Evolutionary conservation across 345 rosid species (phyloP), one percentile per base, ranked within the genome.

Genomic region (Lepidium africanum): DNA sequence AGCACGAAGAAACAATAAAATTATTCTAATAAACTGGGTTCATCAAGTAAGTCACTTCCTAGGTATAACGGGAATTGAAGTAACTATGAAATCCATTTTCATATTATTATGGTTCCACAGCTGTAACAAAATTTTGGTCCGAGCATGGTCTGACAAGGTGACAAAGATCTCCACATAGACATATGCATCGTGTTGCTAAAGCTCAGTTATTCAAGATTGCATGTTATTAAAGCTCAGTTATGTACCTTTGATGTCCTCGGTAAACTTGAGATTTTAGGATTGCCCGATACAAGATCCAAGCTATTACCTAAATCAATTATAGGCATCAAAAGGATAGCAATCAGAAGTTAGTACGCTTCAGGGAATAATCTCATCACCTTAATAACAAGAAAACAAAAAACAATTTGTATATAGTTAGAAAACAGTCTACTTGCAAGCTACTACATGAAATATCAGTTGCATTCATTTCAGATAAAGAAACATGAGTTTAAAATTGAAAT

Each of bases 241-340:
- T 36, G 17, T 71, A 71, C 76, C 76, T 62, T 63, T 54, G 64
- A 54, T 71, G 33, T 15, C 25, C 56, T 53, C n/a, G 16, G 49
- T 16, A 55, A 46, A 54, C 58, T 25, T 54, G 70, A 12, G 4
- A n/a, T 45, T 12, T 46, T 54, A 54, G 35, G 70, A 63, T 63
- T 57, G 27, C 11, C 64, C 2, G 49, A 71, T n/a, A 54, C 35
- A 46, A 39, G 45, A 35, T 46, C 58, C 33, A 23, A 45, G 70
- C 63, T 63, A 54, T n/a, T 71, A 43, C 64, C 76, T 71, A 46
- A 9, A 62, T 51, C 53, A 51, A 46, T 35, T 36, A 63, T 25
- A 54, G 12, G 41, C 56, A 71, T 21, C 56, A 63, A 43, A 62
- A 35, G 39, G 21, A 38, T 25, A 45, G 35, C 50, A 63, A 52